These are phyloP conservation scores for Amniculicola lignicola DNA, from an alignment of 495 filamentous ascomycete genomes.

Conservation along the genomic window DNA sequence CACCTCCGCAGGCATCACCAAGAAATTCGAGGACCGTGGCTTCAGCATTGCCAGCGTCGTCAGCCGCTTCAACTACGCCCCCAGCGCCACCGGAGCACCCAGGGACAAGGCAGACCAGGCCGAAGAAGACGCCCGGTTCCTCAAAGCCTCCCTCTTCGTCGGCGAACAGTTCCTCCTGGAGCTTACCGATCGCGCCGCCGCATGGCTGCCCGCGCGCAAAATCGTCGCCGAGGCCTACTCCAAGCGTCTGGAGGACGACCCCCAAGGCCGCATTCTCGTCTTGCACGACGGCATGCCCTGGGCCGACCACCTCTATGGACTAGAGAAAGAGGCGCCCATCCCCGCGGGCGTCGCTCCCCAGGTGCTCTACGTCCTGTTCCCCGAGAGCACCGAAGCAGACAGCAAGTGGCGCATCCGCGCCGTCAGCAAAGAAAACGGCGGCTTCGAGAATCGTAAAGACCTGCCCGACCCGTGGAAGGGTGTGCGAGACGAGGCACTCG, in stretches of 20 bases:
- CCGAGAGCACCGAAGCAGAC: conserved; percentile 66
- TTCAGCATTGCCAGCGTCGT: conserved; percentile 83
- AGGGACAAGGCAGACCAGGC: conserved; percentile 61
- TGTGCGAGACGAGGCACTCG: conserved; percentile 77
- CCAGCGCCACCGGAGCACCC: conserved; percentile 39
- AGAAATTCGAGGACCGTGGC: conserved; percentile 74
- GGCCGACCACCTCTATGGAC: conserved; percentile 90
- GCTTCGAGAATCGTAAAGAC: conserved; percentile 85
- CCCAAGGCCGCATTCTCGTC: conserved; percentile 74
- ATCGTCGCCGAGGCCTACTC: conserved; percentile 70
- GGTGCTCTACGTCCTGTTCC: conserved; percentile 90
- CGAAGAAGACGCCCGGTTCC: conserved; percentile 78
- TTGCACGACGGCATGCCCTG: conserved; percentile 74
- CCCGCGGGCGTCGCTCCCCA: conserved; percentile 47
- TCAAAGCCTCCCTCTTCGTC: conserved; percentile 70
- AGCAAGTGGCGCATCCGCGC: conserved; percentile 90
- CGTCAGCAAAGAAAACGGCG: conserved; percentile 73
- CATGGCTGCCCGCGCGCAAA: conserved; percentile 86
- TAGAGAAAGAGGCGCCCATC: conserved; percentile 60
- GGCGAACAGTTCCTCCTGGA: conserved; percentile 80
- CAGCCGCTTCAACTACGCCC: conserved; percentile 70
- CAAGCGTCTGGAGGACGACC: conserved; percentile 61
- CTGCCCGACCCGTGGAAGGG: conserved; percentile 90
- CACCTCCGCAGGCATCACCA: conserved; percentile 62
- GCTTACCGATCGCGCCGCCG: conserved; percentile 63